These are phyloP conservation scores for Umbilicaria muhlenbergii DNA, from an alignment of 495 filamentous ascomycete genomes.

Conservation along the genomic window DNA sequence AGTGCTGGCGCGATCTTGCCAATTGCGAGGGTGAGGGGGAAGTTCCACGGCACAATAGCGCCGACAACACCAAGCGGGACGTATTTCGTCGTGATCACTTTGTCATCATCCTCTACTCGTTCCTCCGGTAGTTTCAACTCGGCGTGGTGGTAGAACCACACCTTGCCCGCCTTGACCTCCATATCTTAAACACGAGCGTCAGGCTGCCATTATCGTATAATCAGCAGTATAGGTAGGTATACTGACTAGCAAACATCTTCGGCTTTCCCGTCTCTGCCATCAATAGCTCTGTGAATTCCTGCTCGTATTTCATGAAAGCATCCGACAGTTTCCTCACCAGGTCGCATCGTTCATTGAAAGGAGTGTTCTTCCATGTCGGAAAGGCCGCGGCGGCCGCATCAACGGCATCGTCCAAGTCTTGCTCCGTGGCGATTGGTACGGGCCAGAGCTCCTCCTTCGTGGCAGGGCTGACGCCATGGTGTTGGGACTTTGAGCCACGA, in stretches of 20 bases:
- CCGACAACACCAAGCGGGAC: slow-evolving; percentile 33
- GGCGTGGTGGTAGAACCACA: neutral
- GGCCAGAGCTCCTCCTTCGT: slow-evolving; percentile 33
- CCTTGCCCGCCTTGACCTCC: neutral
- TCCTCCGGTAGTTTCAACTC: slow-evolving; percentile 16
- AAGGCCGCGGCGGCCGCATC: slow-evolving; percentile 31
- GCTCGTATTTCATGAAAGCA: slow-evolving; percentile 24
- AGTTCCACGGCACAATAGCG: slow-evolving; percentile 47
- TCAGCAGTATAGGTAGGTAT: neutral
- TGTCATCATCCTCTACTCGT: slow-evolving; percentile 32
- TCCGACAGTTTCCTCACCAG: slow-evolving; percentile 37
- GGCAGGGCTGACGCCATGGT: slow-evolving; percentile 34
- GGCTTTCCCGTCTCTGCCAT: slow-evolving; percentile 45
- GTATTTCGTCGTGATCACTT: slow-evolving; percentile 31
- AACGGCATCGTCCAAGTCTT: slow-evolving; percentile 41
- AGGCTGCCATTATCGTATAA: neutral
- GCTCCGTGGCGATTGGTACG: slow-evolving; percentile 34
- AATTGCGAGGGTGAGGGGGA: slow-evolving; percentile 34
- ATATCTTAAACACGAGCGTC: neutral
- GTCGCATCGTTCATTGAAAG: slow-evolving; percentile 38
- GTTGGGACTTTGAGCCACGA: slow-evolving; percentile 15
- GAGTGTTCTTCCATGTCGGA: slow-evolving; percentile 31
- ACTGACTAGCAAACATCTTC: slow-evolving; percentile 9
- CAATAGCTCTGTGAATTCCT: slow-evolving; percentile 32
- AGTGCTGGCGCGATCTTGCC: slow-evolving; percentile 41